A percentile compares a stretch with the other conserved stretches of the same genome.
These are phyloP conservation scores for Hevea brasiliensis DNA, from an alignment of 345 rosid species.

Conservation along the genomic window DNA sequence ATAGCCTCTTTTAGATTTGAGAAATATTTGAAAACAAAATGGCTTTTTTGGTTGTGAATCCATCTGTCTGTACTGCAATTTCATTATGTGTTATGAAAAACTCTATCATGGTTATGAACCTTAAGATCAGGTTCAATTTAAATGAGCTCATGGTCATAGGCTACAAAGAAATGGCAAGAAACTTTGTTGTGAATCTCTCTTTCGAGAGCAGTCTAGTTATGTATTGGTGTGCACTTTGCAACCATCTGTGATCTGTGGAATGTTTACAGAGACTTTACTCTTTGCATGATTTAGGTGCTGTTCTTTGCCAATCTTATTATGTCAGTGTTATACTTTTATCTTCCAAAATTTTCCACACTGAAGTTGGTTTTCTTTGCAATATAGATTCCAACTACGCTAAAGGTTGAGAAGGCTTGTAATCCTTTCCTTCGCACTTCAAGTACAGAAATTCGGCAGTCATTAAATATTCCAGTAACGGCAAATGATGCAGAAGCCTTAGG, in stretches of 20 bases:
- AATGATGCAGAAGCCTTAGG: constrained; percentile 70
- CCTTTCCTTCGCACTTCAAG: constrained; percentile 85
- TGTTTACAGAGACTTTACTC: too few species aligned
- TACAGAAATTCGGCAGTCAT: constrained; percentile 57
- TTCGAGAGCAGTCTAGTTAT: too few species aligned
- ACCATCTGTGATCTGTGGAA: too few species aligned
- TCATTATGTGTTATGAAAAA: too few species aligned
- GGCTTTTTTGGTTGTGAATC: too few species aligned
- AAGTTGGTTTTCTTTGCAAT: background rate
- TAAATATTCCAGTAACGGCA: constrained; percentile 62
- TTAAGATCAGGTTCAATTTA: background rate
- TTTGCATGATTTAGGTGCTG: too few species aligned
- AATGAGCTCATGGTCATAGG: background rate
- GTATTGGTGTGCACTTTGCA: too few species aligned
- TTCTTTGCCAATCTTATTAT: too few species aligned
- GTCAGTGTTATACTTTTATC: background rate
- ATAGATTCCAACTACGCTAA: constrained; percentile 79
- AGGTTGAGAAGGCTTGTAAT: constrained; percentile 82
- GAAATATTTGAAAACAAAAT: background rate
- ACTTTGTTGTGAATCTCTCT: too few species aligned
- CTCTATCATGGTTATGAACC: background rate
- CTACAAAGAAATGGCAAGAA: too few species aligned
- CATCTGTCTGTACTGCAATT: too few species aligned
- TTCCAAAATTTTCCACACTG: background rate
- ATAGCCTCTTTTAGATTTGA: background rate